Evolutionary conservation across 495 filamentous ascomycete genomes (phyloP), one percentile per base, ranked within the genome.

Genomic region (Niebla homalea): DNA sequence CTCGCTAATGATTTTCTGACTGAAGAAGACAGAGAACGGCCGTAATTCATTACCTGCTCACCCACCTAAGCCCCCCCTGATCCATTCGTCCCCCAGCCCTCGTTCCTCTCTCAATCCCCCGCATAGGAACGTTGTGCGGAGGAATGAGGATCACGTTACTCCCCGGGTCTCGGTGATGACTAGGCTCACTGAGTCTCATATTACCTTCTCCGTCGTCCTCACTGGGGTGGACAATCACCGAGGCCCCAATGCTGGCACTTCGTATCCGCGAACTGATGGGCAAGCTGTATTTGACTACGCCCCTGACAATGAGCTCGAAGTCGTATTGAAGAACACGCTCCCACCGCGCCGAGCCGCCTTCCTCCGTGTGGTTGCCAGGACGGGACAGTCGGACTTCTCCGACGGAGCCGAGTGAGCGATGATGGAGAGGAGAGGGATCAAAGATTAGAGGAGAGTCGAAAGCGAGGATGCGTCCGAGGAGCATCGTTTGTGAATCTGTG

Each of bases 391-490:
- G 81, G 4, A 97, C 74, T 58, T 92, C 86, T 29, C 90, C 92
- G 8, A 81, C 73, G 0, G 89, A 92, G 26, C 67, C 73, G 1
- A 82, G 80, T 0, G 67, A 58, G 21, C 72, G 66, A 40, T 79
- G 74, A 36, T 82, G 78, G 67, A 95, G 79, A 25, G 90, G 89
- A 12, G 88, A 89, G 16, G 86, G 79, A 48, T 95, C 89, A 57
- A 97, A 96, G 2, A 77, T 77, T 23, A 97, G 72, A 0, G 88
- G 79, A 26, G 83, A 89, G 61, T 96, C 87, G 64, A 98, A 92
- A 42, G 75, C 72, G 51, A 83, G 80, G 32, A 98, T 87, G 38
- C 81, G 83, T 18, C 92, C 92, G 18, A 98, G 81, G 23, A 88
- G 77, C 82, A 97, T 89, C 35, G 84, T 92, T 48, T 85, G 84